Evolutionary conservation across 2,329 filamentous ascomycete genomes (phyloP), one percentile per base, ranked within the genome.

Genomic region (Sarocladium oryzae): DNA sequence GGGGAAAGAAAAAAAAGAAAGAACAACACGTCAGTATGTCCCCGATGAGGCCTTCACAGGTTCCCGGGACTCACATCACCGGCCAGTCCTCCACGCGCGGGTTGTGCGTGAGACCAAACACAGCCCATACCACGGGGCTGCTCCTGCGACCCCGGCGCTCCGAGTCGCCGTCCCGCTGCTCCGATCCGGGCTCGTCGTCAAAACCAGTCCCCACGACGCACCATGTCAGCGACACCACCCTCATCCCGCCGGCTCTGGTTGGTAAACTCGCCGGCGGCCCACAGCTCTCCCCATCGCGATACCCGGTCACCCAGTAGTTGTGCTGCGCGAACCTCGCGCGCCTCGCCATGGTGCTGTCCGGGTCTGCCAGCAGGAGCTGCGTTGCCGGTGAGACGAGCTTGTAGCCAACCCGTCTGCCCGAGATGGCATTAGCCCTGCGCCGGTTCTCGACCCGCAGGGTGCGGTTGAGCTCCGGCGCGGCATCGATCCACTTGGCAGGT

Each of bases 381-480:
- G 73, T 75, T 1, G 70, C 60, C 2, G 66, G 66, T 0, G 73
- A 71, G 2, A 69, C 55, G 28, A 81, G 63, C 58, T 75, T 77
- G 62, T 77, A 80, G 0, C 67, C 75, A 0, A 78, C 67, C 6
- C 69, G 69, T 52, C 70, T 72, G n/a, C 73, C 72, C 8, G 74
- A 77, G 21, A 76, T 63, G 1, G 60, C 59, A 54, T 81, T 81
- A 51, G 63, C 67, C 55, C 69, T 69, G 13, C 56, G 60, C 7
- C 66, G 59, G 54, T 77, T 79, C 56, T 78, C 69, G 33, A 81
- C 61, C 53, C 74, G 74, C 53, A 79, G 66, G 5, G 69, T 61
- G 2, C 76, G 69, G 53, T 82, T 82, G 30, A 75, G 63, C 9
- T 65, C 60, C 0, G 79, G 77, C 53, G 77, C 77, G 0, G 79